A percentile compares a stretch with the other conserved stretches of the same genome.
Conservation (phyloP, 192 early-diverging fungal species). For the Coemansia sp. region DNA sequence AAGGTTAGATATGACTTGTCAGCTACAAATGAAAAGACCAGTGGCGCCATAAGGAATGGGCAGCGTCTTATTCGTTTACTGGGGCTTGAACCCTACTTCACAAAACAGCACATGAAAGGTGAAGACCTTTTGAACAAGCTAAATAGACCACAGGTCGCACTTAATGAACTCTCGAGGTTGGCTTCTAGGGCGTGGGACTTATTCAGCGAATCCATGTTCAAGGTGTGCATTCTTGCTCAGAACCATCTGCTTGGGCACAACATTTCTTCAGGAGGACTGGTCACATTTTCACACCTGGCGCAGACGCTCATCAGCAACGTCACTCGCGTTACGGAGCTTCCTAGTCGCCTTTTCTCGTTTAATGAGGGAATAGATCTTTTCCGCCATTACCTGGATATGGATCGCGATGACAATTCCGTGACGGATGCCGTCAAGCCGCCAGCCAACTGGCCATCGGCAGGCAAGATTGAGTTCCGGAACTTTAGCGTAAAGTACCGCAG, state of each 20-base stretch:
- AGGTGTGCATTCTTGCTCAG: conserved; percentile 25
- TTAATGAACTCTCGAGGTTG: conserved; percentile 59
- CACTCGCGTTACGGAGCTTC: conserved; percentile 8
- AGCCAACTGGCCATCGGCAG: conserved; percentile 66
- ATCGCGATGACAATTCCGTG: conserved; percentile 38
- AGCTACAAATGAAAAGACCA: neutral
- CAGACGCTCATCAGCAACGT: conserved; percentile 12
- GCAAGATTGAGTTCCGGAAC: conserved; percentile 61
- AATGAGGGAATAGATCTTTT: conserved; percentile 19
- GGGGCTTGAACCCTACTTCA: conserved; percentile 56
- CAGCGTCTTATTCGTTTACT: conserved; percentile 66
- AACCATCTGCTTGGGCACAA: conserved; percentile 10
- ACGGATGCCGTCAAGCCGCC: conserved; percentile 47
- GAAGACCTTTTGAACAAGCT: conserved; percentile 63
- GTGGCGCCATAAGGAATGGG: conserved; percentile 47
- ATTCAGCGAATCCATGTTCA: conserved; percentile 36
- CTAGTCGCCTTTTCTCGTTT: conserved; percentile 10
- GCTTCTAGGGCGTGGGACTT: conserved; percentile 48
- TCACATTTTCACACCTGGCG: conserved; percentile 12
- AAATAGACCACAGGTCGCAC: conserved; percentile 58
- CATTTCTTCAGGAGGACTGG: conserved; percentile 27
- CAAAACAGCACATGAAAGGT: conserved; percentile 44
- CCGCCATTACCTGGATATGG: conserved; percentile 31
- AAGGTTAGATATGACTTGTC: neutral
- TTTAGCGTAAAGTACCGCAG: conserved; percentile 65